Percentiles rank a stretch among this genome's conserved stretches.
These are phyloP conservation scores for Fusarium devonianum DNA, from an alignment of 2,329 filamentous ascomycete species.

Conservation along the genomic window DNA sequence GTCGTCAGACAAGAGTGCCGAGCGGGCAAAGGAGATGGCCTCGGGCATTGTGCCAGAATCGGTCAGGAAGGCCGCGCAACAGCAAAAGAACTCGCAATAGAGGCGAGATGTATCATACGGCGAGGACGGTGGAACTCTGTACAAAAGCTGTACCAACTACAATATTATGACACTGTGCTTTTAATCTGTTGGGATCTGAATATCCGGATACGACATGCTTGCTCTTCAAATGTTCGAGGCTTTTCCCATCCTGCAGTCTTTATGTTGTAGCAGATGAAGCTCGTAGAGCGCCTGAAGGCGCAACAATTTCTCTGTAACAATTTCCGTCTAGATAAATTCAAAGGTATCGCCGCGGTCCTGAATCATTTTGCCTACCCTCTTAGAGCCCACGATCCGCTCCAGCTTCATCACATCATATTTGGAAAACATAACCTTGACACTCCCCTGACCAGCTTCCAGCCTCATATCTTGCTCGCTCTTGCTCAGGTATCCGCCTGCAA, in stretches of 20 bases:
- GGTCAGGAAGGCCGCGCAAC: constrained; percentile 34
- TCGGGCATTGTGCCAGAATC: constrained; percentile 42
- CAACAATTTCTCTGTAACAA: not conserved
- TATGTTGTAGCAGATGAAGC: too few species aligned
- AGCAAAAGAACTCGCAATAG: constrained; percentile 30
- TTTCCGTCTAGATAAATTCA: constrained; percentile 76
- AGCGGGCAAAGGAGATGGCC: constrained; percentile 45
- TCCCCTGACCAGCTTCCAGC: constrained; percentile 66
- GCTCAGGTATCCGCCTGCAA: constrained; percentile 72
- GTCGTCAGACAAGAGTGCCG: constrained; percentile 41
- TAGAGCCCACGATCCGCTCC: constrained; percentile 84
- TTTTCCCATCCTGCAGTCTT: too few species aligned
- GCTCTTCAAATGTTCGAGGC: too few species aligned
- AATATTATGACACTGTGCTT: constrained; percentile 31
- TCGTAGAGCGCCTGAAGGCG: too few species aligned
- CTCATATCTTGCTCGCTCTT: constrained; percentile 64
- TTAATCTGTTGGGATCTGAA: constrained; percentile 16
- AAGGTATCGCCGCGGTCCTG: constrained; percentile 87
- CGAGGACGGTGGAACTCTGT: constrained; percentile 35
- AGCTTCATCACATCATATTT: constrained; percentile 89
- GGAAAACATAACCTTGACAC: constrained; percentile 74
- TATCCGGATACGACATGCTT: not conserved
- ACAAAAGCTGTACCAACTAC: constrained; percentile 44
- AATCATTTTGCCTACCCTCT: constrained; percentile 84
- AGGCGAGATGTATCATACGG: constrained; percentile 36